Evolutionary conservation across 805 yeast genomes (phyloP).

Genomic region (Allodekkera sacchari): DNA sequence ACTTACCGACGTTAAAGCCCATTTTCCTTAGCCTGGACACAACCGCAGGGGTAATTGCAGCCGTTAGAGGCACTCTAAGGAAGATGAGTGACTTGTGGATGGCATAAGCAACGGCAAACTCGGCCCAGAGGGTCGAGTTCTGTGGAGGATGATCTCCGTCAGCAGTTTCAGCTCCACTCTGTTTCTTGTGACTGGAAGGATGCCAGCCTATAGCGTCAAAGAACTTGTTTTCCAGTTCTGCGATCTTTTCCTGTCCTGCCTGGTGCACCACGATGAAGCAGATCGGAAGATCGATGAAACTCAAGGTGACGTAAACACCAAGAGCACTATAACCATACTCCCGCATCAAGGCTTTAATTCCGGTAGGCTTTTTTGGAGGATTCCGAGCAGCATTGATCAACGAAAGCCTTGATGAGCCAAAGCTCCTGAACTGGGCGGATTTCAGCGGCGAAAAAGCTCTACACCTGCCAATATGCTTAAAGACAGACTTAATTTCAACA

Average conservation of each 20-base stretch:
- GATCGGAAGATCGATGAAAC: conserved; percentile 71
- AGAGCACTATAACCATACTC: conserved; percentile 90
- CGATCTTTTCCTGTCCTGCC: conserved; percentile 76
- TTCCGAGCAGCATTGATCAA: no score
- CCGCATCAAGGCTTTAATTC: conserved; percentile 59
- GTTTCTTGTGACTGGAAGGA: conserved; percentile 1
- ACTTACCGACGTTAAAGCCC: conserved; percentile 72
- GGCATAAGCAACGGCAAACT: conserved; percentile 85
- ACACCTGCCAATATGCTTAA: no score
- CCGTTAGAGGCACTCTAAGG: conserved; percentile 81
- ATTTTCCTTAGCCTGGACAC: conserved; percentile 57
- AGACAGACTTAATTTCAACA: no score
- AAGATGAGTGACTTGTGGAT: conserved; percentile 82
- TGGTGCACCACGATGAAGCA: conserved; percentile 80
- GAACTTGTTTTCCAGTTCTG: conserved; percentile 51
- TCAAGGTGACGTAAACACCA: conserved; percentile 72
- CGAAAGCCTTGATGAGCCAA: no score
- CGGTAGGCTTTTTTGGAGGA: conserved; percentile 27
- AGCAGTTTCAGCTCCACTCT: conserved; percentile 9
- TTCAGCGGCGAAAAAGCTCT: no score
- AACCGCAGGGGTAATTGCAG: conserved; percentile 81
- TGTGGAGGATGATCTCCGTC: conserved; percentile 7
- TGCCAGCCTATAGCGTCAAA: conserved; percentile 51
- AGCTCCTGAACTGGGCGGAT: no score
- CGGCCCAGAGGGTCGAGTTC: conserved; percentile 55